These are phyloP conservation scores for Eudorina sp. DNA, from an alignment of 139 green algal species.

Conservation along the genomic window DNA sequence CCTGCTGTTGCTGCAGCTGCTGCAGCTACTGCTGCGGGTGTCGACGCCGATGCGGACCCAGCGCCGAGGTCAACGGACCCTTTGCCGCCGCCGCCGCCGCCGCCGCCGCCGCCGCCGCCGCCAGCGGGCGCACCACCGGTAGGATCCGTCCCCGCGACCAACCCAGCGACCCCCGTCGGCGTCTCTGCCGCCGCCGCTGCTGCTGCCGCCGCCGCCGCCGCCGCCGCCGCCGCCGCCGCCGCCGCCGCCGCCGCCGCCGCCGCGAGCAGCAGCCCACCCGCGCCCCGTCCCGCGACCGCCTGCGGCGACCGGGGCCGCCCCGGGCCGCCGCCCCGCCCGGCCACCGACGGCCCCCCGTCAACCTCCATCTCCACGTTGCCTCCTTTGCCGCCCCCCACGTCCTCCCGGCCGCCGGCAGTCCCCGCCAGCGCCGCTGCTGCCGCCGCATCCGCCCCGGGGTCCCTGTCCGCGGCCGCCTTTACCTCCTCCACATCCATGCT, in stretches of 20 bases:
- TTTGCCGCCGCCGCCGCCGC: background rate
- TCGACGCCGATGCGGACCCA: background rate
- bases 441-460: too few relatives aligned
- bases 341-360: background rate
- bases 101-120: background rate
- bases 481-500: background rate
- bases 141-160: too few relatives aligned
- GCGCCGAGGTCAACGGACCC: background rate
- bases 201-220: too few relatives aligned
- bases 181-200: too few relatives aligned
- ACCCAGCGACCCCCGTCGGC: background rate
- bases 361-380: background rate
- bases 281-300: too few relatives aligned
- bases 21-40: background rate
- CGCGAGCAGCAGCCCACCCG: background rate
- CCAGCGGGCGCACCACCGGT: too few relatives aligned
- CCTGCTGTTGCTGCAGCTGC: background rate
- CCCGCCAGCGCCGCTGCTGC: background rate
- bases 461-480: background rate
- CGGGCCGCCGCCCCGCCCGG: too few relatives aligned
- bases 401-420: background rate
- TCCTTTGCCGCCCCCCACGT: too few relatives aligned
- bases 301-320: too few relatives aligned
- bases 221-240: background rate
- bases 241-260: background rate